These are phyloP conservation scores for Pythium periplocum DNA, from an alignment of 352 stramenopile genomes.

Conservation along the genomic window DNA sequence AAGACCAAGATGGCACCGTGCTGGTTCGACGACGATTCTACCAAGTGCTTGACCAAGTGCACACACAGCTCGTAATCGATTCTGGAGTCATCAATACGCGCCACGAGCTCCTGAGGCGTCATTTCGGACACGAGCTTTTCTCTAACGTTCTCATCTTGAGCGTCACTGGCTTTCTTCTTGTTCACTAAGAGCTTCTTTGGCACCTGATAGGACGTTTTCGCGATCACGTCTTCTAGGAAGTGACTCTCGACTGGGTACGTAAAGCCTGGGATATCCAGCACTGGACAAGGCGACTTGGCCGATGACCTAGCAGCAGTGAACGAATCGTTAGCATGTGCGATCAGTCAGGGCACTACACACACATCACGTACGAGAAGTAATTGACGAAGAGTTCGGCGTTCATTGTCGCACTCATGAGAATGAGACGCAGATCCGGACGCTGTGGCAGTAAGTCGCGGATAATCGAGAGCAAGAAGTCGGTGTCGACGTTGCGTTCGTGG, in stretches of 20 bases:
- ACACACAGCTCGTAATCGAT: constrained; percentile 94
- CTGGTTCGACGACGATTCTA: constrained; percentile 14
- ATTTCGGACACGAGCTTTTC: constrained; percentile 25
- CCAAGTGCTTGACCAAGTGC: constrained; percentile 80
- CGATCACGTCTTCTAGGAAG: constrained; percentile 76
- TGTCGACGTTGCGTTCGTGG: constrained; percentile 96
- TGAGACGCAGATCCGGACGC: constrained; percentile 79
- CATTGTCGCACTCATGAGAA: constrained; percentile 97
- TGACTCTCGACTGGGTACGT: constrained; percentile 76
- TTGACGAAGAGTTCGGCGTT: constrained; percentile 85
- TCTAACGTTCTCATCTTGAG: constrained; percentile 16
- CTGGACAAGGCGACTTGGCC: constrained; percentile 35
- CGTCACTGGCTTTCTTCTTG: constrained; percentile 37
- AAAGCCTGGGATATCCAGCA: constrained; percentile 83
- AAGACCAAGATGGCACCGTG: constrained; percentile 78
- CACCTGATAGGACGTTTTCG: constrained; percentile 54
- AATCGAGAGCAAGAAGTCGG: constrained; percentile 94
- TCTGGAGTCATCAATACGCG: constrained; percentile 82
- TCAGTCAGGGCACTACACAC: not conserved
- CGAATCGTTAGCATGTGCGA: too few relatives aligned
- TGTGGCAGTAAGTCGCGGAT: constrained; percentile 75
- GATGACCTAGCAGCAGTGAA: not conserved
- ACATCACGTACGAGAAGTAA: constrained; percentile 68
- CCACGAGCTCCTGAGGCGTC: constrained; percentile 43
- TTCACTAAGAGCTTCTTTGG: constrained; percentile 47